Conservation (phyloP, 1,284 basidiomycete genomes). For the Calocybe gambosa region DNA sequence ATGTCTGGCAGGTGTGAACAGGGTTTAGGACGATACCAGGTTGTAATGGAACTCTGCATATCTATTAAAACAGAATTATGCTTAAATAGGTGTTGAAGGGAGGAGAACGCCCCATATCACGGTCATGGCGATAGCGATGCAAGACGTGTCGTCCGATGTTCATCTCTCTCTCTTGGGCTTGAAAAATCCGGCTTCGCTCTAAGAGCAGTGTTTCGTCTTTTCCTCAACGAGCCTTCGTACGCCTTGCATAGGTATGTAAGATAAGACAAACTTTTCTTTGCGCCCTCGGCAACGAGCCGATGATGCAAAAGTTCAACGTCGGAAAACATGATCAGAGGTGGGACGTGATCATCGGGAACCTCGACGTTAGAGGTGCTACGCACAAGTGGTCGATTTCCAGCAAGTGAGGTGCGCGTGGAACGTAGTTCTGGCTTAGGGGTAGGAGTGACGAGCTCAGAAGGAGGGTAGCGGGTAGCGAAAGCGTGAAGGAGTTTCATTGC, state of each 20-base stretch:
- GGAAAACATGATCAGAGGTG: conserved; percentile 58
- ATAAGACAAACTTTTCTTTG: conserved; percentile 45
- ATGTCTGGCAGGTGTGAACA: no score
- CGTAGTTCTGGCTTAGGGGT: conserved; percentile 38
- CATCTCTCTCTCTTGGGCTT: no score
- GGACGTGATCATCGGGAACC: conserved; percentile 61
- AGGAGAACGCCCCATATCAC: no score
- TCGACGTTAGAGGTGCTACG: conserved; percentile 48
- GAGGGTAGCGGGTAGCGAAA: conserved; percentile 58
- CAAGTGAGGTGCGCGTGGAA: conserved; percentile 49
- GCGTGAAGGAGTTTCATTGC: conserved; percentile 46
- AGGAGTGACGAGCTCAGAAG: conserved; percentile 34
- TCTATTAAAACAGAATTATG: no score
- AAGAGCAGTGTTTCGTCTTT: no score
- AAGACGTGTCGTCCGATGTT: no score
- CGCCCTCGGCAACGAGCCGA: conserved; percentile 42
- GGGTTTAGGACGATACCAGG: no score
- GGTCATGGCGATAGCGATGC: no score
- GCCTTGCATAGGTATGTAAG: conserved; percentile 50
- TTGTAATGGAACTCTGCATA: no score
- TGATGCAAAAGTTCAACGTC: conserved; percentile 67
- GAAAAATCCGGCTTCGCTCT: conserved; percentile 24
- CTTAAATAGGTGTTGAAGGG: no score
- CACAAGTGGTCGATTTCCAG: conserved; percentile 53
- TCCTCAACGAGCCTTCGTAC: not conserved